These are phyloP conservation scores for Ceraceosorus guamensis DNA, from an alignment of 1,284 basidiomycete species.

Conservation along the genomic window DNA sequence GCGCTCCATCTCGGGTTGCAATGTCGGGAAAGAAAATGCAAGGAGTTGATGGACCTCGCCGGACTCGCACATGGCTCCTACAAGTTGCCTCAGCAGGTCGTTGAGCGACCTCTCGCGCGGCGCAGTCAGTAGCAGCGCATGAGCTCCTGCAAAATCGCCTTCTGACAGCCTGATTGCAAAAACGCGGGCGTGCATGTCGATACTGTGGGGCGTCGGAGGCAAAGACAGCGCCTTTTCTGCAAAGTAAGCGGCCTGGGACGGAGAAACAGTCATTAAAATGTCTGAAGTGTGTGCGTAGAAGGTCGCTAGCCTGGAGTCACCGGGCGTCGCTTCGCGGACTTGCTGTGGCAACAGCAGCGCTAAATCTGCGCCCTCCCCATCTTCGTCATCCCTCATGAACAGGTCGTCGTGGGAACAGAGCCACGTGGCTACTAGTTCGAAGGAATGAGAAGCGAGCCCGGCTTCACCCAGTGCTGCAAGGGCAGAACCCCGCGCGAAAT, in stretches of 20 bases:
- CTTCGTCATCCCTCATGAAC: too few relatives aligned
- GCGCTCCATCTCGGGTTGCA: conserved; percentile 80
- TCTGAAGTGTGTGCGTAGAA: neutral
- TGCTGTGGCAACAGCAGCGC: too few relatives aligned
- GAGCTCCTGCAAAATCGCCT: conserved; percentile 29
- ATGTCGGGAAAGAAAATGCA: conserved; percentile 74
- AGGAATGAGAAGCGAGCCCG: too few relatives aligned
- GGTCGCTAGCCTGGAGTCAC: too few relatives aligned
- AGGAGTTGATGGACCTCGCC: conserved; percentile 71
- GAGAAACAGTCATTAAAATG: neutral
- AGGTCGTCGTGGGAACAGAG: too few relatives aligned
- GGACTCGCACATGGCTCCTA: conserved; percentile 83
- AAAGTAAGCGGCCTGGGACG: neutral
- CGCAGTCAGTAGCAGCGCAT: conserved; percentile 29
- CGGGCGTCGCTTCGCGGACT: too few relatives aligned
- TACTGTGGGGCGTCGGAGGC: neutral
- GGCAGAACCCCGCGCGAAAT: too few relatives aligned
- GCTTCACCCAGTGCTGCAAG: too few relatives aligned
- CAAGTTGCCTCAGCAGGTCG: conserved; percentile 10
- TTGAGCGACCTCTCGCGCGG: conserved; percentile 14
- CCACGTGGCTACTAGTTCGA: too few relatives aligned
- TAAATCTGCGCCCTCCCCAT: too few relatives aligned
- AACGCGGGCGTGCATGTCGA: conserved; percentile 2
- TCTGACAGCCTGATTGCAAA: conserved; percentile 36
- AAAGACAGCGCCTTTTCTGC: neutral